These are phyloP conservation scores for Russula griseocarnosa DNA, from an alignment of 768 basidiomycete genomes.

Conservation along the genomic window DNA sequence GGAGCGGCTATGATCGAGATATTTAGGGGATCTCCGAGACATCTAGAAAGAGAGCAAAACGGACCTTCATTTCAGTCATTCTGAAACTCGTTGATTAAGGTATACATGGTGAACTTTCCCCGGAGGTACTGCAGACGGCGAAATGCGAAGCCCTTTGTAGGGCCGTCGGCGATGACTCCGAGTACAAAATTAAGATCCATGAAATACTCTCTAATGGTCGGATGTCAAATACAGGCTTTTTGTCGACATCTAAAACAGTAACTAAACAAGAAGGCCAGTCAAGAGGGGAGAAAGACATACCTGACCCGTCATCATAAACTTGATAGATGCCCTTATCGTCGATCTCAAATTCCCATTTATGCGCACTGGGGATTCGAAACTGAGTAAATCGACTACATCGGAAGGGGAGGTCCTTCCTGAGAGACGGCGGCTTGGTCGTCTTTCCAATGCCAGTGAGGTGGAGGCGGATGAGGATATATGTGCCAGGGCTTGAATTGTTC, in stretches of 20 bases:
- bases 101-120: constrained; percentile 93
- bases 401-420: constrained; percentile 35
- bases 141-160: constrained; percentile 93
- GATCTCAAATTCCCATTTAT: constrained; percentile 59
- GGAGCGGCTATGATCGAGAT: constrained; percentile 56
- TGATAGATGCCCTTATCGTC: constrained; percentile 92
- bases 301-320: constrained; percentile 54
- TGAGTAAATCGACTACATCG: constrained; percentile 65
- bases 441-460: constrained; percentile 93
- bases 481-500: constrained; percentile 63
- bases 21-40: background rate
- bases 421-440: constrained; percentile 43
- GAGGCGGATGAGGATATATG: constrained; percentile 89
- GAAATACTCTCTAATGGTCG: constrained; percentile 90
- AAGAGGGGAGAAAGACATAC: constrained; percentile 30
- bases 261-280: background rate
- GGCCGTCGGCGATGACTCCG: constrained; percentile 88
- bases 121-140: constrained; percentile 85
- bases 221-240: constrained; percentile 71
- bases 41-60: constrained; percentile 39
- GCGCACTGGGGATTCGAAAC: constrained; percentile 65
- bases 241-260: constrained; percentile 32
- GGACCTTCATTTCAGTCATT: constrained; percentile 95
- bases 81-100: constrained; percentile 90
- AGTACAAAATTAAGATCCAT: constrained; percentile 91